Evolutionary conservation across 352 stramenopile genomes (phyloP).

Genomic region (Blastocystis sp.): DNA sequence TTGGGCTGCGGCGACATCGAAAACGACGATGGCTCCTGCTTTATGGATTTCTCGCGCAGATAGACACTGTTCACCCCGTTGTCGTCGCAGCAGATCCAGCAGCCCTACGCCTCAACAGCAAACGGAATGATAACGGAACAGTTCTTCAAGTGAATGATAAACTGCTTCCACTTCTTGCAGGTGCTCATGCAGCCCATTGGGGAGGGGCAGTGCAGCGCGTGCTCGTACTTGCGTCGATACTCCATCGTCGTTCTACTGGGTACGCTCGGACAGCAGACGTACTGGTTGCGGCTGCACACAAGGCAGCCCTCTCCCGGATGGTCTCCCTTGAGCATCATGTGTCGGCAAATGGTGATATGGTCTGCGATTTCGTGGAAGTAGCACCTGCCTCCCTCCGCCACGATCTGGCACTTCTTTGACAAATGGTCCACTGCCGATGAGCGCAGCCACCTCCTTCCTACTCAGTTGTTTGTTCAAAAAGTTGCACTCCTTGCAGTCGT

Average conservation of each 20-base stretch:
- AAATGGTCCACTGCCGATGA: slow-evolving; percentile 4
- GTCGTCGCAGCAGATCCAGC: slow-evolving; percentile 41
- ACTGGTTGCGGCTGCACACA: slow-evolving; percentile 1
- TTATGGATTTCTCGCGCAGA: background rate
- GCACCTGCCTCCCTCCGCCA: background rate
- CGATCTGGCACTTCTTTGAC: slow-evolving; percentile 1
- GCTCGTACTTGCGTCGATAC: background rate
- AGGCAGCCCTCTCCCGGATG: slow-evolving; percentile 1
- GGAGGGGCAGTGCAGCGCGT: background rate
- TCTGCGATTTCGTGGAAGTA: slow-evolving; percentile 48
- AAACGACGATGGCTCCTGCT: background rate
- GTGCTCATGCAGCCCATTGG: background rate
- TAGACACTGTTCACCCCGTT: slow-evolving; percentile 37
- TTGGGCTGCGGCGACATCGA: background rate
- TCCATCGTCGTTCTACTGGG: background rate
- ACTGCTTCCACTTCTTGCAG: slow-evolving; percentile 20
- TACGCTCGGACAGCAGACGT: background rate
- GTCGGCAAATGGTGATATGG: slow-evolving; percentile 25
- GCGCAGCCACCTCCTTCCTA: background rate
- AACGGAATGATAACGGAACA: background rate
- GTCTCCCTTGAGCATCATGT: background rate
- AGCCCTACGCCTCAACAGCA: background rate
- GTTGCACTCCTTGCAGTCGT: slow-evolving; percentile 7
- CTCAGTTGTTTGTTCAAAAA: background rate
- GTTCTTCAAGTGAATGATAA: slow-evolving; percentile 27